Conservation (phyloP, 345 rosid genomes). For the Atalantia buxifolia region DNA sequence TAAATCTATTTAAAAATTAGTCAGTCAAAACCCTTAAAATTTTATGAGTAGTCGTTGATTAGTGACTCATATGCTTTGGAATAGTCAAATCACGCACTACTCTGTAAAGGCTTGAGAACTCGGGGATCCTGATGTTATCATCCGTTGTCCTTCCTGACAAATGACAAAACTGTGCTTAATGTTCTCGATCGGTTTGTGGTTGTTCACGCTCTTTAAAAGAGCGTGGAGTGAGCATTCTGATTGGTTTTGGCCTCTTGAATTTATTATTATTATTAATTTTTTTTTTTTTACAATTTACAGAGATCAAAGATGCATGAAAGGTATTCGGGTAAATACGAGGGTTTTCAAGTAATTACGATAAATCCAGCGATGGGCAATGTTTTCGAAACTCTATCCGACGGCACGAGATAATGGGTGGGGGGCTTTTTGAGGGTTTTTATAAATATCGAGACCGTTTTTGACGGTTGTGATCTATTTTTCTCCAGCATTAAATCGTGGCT, state of each 20-base stretch:
- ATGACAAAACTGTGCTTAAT: no score
- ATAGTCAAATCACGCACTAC: no score
- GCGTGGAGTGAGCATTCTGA: neutral
- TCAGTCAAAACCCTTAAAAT: no score
- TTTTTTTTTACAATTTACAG: neutral
- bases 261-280: no score
- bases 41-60: no score
- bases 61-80: no score
- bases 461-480: conserved; percentile 33
- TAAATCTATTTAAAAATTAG: no score
- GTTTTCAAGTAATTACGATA: neutral
- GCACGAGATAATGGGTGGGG: neutral
- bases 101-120: no score
- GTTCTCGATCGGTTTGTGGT: neutral
- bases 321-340: neutral
- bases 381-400: conserved; percentile 49
- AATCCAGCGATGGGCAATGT: conserved; percentile 32
- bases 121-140: no score
- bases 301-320: conserved; percentile 21
- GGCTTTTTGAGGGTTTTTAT: no score
- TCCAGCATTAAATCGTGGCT: conserved; percentile 20
- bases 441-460: neutral
- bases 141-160: no score
- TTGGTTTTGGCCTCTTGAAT: neutral
- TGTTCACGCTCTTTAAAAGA: neutral